Base-by-base conservation (phyloP, 306 rosid genomes). In the Quillaja saponaria region DNA sequence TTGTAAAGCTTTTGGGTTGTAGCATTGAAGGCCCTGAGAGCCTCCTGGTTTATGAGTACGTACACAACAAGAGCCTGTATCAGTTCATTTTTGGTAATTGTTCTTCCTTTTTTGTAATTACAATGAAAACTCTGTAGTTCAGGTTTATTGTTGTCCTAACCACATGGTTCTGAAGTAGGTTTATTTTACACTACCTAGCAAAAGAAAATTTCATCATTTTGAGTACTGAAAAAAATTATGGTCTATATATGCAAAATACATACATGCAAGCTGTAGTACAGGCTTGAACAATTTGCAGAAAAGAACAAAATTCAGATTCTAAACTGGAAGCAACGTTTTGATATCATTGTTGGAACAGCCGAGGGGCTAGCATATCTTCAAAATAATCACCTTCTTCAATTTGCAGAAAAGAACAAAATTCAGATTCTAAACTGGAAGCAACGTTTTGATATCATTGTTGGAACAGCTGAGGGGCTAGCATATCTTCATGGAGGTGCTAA, bases 11-110 rank as follows among this genome's bases (percentile, higher is more conserved):
- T 66, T 70, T 90, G 71, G 97, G 97, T 17, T 90, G 97, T 49
- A 90, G 96, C 82, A 87, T 90, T 44, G 97, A 90, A 85, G 97
- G 97, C 34, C 97, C 97, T 6, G 97, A 90, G 84, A 90, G 97
- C 49, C 81, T 90, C 59, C 84, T 90, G 45, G 96, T 90, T 28
- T 90, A 83, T 18, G 97, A 90, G 71, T 87, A 83, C 66, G 58
- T 77, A 16, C 81, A 76, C 16, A 90, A 90, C 61, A 71, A 71
- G 65, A 84, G 95, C 77, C 89, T 90, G 10, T 90, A 90, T 73
- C 90, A 76, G 33, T 85, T 83, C 75, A 67, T 90, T 64, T 90
- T 83, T 25, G 95, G 97, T 90, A 83, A 58, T 50, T 19, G 35
- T 50, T 55, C 28, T 15, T 67, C 64, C 67, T 49, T 68, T 41